Conservation (phyloP, 306 rosid species). For the barrel medic (Medicago truncatula) region DNA sequence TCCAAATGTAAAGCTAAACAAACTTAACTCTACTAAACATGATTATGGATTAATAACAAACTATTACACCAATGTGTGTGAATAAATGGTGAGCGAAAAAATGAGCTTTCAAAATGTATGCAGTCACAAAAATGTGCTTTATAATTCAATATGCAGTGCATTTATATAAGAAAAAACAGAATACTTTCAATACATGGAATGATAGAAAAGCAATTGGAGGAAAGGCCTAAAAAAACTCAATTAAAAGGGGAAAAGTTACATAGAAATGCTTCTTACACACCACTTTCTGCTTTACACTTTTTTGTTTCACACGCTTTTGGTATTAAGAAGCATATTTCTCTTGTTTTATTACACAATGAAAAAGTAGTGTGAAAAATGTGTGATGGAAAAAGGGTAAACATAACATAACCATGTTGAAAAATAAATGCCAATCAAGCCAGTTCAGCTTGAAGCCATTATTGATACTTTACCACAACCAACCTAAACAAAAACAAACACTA, state of each 20-base stretch:
- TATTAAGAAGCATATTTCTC: slow-evolving; percentile 7
- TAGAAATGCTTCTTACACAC: neutral
- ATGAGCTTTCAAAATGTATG: too few species aligned
- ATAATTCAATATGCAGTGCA: too few species aligned
- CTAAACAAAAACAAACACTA: slow-evolving; percentile 13
- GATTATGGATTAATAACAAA: too few species aligned
- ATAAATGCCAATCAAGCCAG: slow-evolving; percentile 28
- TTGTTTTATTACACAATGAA: slow-evolving; percentile 19
- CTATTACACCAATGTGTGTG: too few species aligned
- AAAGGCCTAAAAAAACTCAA: neutral
- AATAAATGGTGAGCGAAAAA: too few species aligned
- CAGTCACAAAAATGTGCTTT: too few species aligned
- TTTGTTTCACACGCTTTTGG: neutral
- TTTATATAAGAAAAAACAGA: neutral
- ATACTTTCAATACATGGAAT: slow-evolving; percentile 5
- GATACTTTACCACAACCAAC: slow-evolving; percentile 21
- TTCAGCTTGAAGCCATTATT: slow-evolving; percentile 43
- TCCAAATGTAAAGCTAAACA: too few species aligned
- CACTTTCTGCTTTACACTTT: neutral
- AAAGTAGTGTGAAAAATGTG: slow-evolving; percentile 16
- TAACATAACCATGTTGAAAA: slow-evolving; percentile 18
- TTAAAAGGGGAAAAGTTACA: neutral
- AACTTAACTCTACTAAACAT: too few species aligned
- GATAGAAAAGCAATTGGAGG: neutral
- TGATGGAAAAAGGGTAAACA: neutral